phyloP scores from a whole-genome alignment of 306 rosid species.

The Carpinus fangiana region DNA sequence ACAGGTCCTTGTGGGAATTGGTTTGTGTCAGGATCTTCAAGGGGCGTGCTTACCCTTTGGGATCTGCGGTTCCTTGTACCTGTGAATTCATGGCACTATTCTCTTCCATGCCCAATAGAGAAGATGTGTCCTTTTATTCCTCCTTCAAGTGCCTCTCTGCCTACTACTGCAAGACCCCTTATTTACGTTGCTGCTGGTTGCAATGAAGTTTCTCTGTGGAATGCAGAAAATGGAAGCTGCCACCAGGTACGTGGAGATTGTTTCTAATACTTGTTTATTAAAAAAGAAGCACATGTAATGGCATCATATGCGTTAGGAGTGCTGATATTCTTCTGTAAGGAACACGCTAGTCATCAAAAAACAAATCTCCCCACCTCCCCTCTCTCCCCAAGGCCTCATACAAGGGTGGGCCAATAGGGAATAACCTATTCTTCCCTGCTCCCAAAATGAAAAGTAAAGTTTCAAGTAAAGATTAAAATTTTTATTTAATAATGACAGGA shows the following conservation, averaged over 20 bases:
- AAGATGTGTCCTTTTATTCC: slow-evolving; percentile 84
- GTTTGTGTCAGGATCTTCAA: slow-evolving; percentile 96
- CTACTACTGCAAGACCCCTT: slow-evolving; percentile 86
- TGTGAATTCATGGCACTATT: slow-evolving; percentile 88
- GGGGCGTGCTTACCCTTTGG: slow-evolving; percentile 94
- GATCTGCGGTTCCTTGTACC: slow-evolving; percentile 90
- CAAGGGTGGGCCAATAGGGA: no score
- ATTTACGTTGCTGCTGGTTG: slow-evolving; percentile 95
- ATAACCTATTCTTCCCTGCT: background rate
- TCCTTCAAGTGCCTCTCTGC: slow-evolving; percentile 65
- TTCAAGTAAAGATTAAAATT: background rate
- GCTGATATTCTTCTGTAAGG: background rate
- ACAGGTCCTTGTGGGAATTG: slow-evolving; percentile 87
- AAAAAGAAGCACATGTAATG: slow-evolving; percentile 9
- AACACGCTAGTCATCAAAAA: background rate
- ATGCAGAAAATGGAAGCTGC: slow-evolving; percentile 95
- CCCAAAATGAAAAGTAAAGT: background rate
- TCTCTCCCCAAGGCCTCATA: no score
- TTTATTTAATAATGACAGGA: background rate
- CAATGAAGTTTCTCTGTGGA: slow-evolving; percentile 98
- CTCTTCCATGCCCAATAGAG: slow-evolving; percentile 84
- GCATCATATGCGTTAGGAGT: background rate
- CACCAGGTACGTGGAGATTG: slow-evolving; percentile 70
- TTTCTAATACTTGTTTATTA: slow-evolving; percentile 10
- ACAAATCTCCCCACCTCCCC: background rate